phyloP scores from a whole-genome alignment of 768 basidiomycete species.

The Mrakia hoshinonis region DNA sequence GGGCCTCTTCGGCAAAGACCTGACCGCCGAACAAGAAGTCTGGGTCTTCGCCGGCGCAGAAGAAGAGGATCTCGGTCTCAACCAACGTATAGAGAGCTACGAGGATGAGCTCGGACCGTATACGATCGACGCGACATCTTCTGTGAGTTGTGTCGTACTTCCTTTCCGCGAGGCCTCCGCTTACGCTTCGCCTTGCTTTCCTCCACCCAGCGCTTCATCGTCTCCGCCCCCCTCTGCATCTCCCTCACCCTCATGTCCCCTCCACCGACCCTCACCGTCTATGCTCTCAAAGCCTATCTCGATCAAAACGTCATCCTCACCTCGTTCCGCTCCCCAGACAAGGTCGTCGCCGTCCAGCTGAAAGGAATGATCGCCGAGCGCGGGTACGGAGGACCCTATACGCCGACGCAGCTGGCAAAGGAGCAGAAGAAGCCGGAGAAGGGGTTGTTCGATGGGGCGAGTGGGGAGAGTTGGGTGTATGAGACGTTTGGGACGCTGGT shows the following conservation, averaged over 20 bases:
- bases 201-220: neutral
- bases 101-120: neutral
- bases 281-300: neutral
- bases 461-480: neutral
- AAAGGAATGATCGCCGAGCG: neutral
- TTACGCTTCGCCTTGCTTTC: neutral
- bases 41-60: neutral
- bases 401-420: neutral
- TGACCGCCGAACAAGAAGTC: neutral
- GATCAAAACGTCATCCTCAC: neutral
- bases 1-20: neutral
- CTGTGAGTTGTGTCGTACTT: neutral
- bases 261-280: neutral
- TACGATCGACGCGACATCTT: neutral
- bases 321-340: neutral
- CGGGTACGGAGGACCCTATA: neutral
- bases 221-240: neutral
- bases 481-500: neutral
- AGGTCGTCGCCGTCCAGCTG: neutral
- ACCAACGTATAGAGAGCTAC: neutral
- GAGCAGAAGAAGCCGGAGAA: neutral
- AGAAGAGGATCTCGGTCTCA: neutral
- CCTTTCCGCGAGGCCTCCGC: neutral
- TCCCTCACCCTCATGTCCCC: neutral
- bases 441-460: neutral